Conservation (phyloP, 2,329 filamentous ascomycete species). For the Dryadomyces sulphureus region DNA sequence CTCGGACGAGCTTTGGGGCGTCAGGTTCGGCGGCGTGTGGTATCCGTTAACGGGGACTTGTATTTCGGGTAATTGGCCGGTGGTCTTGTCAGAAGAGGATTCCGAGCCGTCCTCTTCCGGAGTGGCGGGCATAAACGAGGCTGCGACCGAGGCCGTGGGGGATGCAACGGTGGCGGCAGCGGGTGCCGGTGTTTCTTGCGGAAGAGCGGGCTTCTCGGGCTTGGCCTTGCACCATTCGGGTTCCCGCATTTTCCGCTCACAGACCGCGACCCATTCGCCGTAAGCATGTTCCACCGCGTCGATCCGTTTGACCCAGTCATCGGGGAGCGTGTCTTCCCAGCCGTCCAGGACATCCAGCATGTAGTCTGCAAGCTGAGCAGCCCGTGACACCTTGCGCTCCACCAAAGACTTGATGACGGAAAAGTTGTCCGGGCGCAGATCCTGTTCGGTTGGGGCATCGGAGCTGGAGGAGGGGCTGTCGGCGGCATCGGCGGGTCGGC, state of each 20-base stretch:
- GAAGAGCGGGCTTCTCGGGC: background rate
- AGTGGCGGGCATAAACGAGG: background rate
- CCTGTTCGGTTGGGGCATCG: constrained; percentile 9
- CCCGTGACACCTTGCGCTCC: constrained; percentile 49
- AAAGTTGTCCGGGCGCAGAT: constrained; percentile 29
- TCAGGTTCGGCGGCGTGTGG: constrained; percentile 1
- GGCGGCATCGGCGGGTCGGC: constrained; percentile 3
- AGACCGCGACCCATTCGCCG: constrained; percentile 64
- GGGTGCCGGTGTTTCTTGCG: background rate
- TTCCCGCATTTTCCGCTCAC: constrained; percentile 58
- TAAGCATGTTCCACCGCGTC: constrained; percentile 68
- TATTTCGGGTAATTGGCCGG: background rate
- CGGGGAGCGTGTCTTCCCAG: constrained; percentile 67
- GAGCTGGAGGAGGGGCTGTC: background rate
- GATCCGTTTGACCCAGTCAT: constrained; percentile 75
- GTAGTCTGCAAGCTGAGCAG: constrained; percentile 62
- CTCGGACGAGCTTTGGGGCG: constrained; percentile 5
- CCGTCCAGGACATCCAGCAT: constrained; percentile 84
- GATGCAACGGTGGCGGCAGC: background rate
- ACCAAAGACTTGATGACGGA: constrained; percentile 48
- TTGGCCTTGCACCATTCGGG: constrained; percentile 31
- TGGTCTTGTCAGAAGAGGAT: background rate
- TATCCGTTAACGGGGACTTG: background rate
- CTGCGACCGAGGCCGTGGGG: too few species aligned
- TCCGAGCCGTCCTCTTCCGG: background rate